Conservation (phyloP, 768 basidiomycete species). For the Mycena chlorophos region DNA sequence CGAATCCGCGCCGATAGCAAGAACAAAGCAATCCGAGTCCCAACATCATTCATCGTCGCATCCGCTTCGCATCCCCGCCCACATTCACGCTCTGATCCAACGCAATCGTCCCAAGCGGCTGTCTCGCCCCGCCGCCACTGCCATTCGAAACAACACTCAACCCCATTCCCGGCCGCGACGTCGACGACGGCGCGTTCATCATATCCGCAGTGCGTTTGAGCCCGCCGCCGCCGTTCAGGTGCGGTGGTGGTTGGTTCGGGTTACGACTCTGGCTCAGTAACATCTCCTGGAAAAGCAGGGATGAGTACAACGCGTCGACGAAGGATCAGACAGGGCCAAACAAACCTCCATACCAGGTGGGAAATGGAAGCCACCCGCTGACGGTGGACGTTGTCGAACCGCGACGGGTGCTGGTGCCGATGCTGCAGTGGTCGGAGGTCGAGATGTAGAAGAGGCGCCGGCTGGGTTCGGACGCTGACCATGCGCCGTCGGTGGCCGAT, state of each 20-base stretch:
- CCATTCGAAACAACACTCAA: conserved; percentile 38
- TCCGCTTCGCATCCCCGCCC: conserved; percentile 48
- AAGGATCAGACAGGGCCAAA: conserved; percentile 25
- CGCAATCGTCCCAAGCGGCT: conserved; percentile 18
- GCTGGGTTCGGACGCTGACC: neutral
- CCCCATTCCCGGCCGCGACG: conserved; percentile 28
- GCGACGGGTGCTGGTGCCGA: neutral
- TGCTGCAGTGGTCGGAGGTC: conserved; percentile 3
- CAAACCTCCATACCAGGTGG: conserved; percentile 41
- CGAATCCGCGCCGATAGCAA: neutral
- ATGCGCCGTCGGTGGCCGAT: neutral
- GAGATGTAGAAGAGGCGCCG: neutral
- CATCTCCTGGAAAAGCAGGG: conserved; percentile 6
- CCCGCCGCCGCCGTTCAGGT: conserved; percentile 21
- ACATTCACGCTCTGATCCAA: conserved; percentile 35
- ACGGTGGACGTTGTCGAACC: conserved; percentile 27
- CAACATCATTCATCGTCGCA: conserved; percentile 35
- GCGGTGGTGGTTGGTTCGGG: conserved; percentile 8
- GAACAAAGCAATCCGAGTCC: neutral
- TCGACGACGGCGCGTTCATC: conserved; percentile 24
- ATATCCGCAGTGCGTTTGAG: conserved; percentile 37
- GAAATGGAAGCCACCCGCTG: conserved; percentile 52
- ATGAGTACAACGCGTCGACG: neutral
- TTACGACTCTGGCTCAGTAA: conserved; percentile 10
- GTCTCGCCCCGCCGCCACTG: conserved; percentile 31